Evolutionary conservation across 768 basidiomycete genomes (phyloP).

Genomic region (Trametes cubensis): DNA sequence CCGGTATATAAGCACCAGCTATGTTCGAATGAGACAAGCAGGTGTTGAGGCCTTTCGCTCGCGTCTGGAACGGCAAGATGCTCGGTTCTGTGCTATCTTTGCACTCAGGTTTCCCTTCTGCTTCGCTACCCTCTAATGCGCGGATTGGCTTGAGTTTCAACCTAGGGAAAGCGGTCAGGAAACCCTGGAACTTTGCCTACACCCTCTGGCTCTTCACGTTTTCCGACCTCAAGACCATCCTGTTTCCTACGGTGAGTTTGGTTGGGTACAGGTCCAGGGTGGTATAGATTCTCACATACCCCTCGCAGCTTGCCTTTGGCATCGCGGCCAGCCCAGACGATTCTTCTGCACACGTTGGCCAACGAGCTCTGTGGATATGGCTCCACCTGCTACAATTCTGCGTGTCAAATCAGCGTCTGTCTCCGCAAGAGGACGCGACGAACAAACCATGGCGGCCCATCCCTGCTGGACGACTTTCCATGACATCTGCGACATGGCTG

Average conservation of each 20-base stretch:
- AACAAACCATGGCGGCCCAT: conserved; percentile 44
- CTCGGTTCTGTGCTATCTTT: neutral
- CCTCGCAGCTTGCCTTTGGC: conserved; percentile 27
- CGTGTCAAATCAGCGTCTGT: conserved; percentile 38
- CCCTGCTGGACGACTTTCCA: conserved; percentile 38
- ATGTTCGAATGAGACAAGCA: neutral
- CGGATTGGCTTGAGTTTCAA: neutral
- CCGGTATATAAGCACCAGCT: too few species aligned
- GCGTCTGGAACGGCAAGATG: neutral
- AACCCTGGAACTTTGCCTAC: neutral
- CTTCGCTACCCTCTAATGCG: neutral
- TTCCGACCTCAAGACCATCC: conserved; percentile 37
- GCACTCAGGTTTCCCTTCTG: neutral
- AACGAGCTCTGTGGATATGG: conserved; percentile 34
- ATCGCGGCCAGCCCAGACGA: conserved; percentile 19
- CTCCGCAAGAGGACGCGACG: conserved; percentile 34
- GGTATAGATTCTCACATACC: neutral
- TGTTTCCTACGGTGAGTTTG: conserved; percentile 38
- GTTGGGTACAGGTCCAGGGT: too few species aligned
- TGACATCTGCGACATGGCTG: conserved; percentile 26
- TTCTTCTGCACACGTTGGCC: conserved; percentile 5
- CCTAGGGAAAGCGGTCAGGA: neutral
- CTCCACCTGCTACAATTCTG: conserved; percentile 38
- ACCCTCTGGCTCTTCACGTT: conserved; percentile 40
- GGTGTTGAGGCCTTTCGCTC: neutral